Base-by-base conservation (phyloP, 2,329 filamentous ascomycete species). In the Botrytis byssoidea region DNA sequence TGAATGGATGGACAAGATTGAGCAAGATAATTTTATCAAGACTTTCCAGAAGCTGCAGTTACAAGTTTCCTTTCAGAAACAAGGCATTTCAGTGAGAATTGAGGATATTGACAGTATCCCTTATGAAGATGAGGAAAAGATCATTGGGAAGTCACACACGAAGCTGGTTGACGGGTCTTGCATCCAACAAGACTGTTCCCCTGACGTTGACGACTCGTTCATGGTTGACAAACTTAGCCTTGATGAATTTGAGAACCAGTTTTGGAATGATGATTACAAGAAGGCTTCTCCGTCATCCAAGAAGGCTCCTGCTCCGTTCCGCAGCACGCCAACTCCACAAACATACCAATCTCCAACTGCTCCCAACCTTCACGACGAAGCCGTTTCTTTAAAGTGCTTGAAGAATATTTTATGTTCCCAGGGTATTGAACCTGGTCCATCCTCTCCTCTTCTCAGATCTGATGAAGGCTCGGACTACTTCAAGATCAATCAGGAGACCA, bases 1-100 rank as follows among this genome's bases (percentile, higher is more conserved):
- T 70, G 75, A 76, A 48, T 75, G 73, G 61, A 76, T 76, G 75
- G 68, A 73, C 59, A 66, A 74, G 35, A 46, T 66, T 59, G 74
- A 76, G 61, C 75, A 75, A 70, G 64, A 72, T 25, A 51, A 66
- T 37, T 76, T 76, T 29, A 42, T 74, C 25, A 72, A 74, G 40
- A 73, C 46, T 46, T 32, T 70, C 29, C 65, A 73, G 40, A 70
- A 55, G 25, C 51, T 73, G 29, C 71, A 73, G 29, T 22, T 73
- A 32, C 71, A 73, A 40, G 71, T 73, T 32, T 44, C 42, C 4
- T 73, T 73, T 51, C 71, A 73, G 12, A 73, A 73, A 63, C 51
- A 69, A 46, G 71, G 71, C 7, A 55, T 73, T 73, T 73, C 71
- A 20, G 61, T 73, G 64, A 73, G 71, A 69, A 60, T 73, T n/a